Base-by-base conservation (phyloP, 2,329 filamentous ascomycete species). In the Aspergillus sp. region DNA sequence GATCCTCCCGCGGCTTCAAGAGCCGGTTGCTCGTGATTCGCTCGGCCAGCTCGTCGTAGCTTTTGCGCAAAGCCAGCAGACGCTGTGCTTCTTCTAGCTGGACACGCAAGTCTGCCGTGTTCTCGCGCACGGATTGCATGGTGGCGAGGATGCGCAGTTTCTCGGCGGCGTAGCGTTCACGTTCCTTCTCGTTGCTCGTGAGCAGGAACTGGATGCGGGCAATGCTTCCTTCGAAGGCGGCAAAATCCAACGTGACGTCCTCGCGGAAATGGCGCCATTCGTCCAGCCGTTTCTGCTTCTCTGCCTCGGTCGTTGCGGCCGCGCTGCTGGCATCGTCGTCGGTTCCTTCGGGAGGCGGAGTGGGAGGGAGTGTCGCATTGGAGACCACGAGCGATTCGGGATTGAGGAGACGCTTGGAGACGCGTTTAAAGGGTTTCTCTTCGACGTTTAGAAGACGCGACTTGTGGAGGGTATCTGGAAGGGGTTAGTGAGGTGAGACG, bases 361-460 rank as follows among this genome's bases (percentile, higher is more conserved):
- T 90, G 18, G 84, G 83, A 5, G 86, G 81, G 39, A 84, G 81
- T 39, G 85, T 82, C 49, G 80, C 82, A 50, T 81, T 81, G 56
- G 76, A 78, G 60, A 82, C 79, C 18, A 90, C 81, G 31, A 91
- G 82, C 20, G 88, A 86, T 56, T 87, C 85, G 16, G 90, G 85
- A 22, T 85, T 83, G 5, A 91, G 82, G 9, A 98, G 85, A 32
- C 90, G 89, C 77, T 92, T 92, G 22, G 90, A 91, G 60, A 97
- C 87, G 61, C 93, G 89, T 75, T 91, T 91, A 80, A 96, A 97
- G 0, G 92, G 92, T 59, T 92, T 92, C 72, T 96, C 91, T 80
- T 98, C 94, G 62, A 97, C 89, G 64, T 91, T 90, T 42, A 97
- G 85, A 4, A 97, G 89, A 47, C 94, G 91, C 31, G 85, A 85